A percentile compares a stretch with the other conserved stretches of the same genome.
Conservation (phyloP, 108 stramenopile species). For the Craspedostauros australis region DNA sequence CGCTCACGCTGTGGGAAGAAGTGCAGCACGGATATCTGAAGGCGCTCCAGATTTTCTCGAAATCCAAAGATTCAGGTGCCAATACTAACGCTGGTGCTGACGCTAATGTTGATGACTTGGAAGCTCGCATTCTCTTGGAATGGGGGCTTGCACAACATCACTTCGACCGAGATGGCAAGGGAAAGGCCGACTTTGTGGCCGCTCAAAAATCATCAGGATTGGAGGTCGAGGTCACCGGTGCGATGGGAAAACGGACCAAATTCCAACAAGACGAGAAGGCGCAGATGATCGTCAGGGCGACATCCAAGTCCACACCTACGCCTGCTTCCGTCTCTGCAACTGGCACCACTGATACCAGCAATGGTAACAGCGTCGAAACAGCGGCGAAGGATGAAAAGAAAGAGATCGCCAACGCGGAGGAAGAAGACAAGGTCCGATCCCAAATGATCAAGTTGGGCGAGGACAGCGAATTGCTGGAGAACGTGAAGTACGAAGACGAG, state of each 20-base stretch:
- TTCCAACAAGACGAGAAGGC: conserved; percentile 78
- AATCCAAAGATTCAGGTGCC: too few relatives aligned
- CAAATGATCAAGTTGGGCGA: conserved; percentile 38
- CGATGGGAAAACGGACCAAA: conserved; percentile 87
- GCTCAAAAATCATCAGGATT: conserved; percentile 57
- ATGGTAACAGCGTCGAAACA: neutral
- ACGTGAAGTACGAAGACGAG: conserved; percentile 67
- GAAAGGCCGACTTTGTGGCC: conserved; percentile 48
- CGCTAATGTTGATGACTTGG: conserved; percentile 2
- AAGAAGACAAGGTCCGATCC: conserved; percentile 9
- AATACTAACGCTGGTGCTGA: too few relatives aligned
- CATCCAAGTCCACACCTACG: conserved; percentile 20
- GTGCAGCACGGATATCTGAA: conserved; percentile 21
- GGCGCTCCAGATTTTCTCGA: neutral
- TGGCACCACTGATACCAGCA: neutral
- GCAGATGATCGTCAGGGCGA: conserved; percentile 77
- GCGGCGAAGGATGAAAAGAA: neutral
- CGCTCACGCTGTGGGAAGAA: conserved; percentile 53
- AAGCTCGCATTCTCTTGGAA: conserved; percentile 66
- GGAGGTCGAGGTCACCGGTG: conserved; percentile 74
- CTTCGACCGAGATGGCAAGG: conserved; percentile 53
- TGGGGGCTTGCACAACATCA: conserved; percentile 86
- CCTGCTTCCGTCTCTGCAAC: neutral
- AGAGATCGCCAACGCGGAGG: neutral
- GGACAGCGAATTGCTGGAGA: conserved; percentile 85